Conservation (phyloP, 2,329 filamentous ascomycete genomes). For the Cercospora janseana region DNA sequence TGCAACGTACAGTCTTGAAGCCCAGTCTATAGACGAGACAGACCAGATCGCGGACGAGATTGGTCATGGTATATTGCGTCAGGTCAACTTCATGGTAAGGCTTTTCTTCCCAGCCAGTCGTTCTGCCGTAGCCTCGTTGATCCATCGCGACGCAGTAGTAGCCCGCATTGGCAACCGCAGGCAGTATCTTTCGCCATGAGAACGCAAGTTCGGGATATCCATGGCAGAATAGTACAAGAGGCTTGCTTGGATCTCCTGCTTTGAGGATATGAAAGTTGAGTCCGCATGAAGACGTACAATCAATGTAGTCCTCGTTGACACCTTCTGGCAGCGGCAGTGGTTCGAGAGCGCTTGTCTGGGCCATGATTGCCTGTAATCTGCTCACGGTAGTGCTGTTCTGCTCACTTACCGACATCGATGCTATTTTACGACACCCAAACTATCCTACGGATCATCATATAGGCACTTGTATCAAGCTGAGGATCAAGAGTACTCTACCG, state of each 20-base stretch:
- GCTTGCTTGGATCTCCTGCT: conserved; percentile 51
- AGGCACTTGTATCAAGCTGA: conserved; percentile 1
- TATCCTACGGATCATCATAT: neutral
- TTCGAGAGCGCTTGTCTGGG: conserved; percentile 30
- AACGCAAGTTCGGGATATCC: conserved; percentile 69
- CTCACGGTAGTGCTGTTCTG: neutral
- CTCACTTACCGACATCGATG: neutral
- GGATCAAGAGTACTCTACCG: neutral
- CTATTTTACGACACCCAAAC: neutral
- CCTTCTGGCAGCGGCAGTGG: conserved; percentile 56
- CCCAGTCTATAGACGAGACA: conserved; percentile 61
- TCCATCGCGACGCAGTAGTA: conserved; percentile 67
- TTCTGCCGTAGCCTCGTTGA: conserved; percentile 66
- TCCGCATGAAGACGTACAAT: conserved; percentile 52
- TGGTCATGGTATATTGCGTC: conserved; percentile 56
- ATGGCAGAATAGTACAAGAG: conserved; percentile 62
- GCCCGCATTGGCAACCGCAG: conserved; percentile 56
- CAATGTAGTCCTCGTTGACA: conserved; percentile 56
- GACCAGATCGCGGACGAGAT: conserved; percentile 61
- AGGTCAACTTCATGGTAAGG: conserved; percentile 55
- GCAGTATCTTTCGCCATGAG: conserved; percentile 66
- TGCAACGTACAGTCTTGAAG: conserved; percentile 56
- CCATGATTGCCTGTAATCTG: conserved; percentile 14
- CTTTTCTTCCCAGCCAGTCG: conserved; percentile 58
- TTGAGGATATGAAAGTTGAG: conserved; percentile 63